Conservation (phyloP, 495 filamentous ascomycete species). For the Penicillium roqueforti region DNA sequence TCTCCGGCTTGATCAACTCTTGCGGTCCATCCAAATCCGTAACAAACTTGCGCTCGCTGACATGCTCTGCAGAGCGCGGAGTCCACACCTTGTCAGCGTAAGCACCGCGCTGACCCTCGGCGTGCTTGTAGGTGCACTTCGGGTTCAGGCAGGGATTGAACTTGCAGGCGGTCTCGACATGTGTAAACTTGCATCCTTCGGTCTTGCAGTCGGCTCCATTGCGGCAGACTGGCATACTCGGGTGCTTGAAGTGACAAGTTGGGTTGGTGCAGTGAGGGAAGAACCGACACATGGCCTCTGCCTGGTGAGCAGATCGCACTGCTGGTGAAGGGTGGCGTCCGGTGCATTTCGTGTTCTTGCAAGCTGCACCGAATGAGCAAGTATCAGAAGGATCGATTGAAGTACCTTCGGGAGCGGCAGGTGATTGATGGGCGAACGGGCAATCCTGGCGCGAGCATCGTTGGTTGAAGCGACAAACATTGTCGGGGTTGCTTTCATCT, state of each 20-base stretch:
- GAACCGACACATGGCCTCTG: slow-evolving; percentile 87
- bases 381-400: slow-evolving; percentile 73
- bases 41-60: slow-evolving; percentile 92
- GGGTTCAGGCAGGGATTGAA: slow-evolving; percentile 88
- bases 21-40: slow-evolving; percentile 61
- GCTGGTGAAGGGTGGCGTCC: slow-evolving; percentile 91
- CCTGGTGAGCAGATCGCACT: slow-evolving; percentile 66
- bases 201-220: slow-evolving; percentile 89
- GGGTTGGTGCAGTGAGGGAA: slow-evolving; percentile 90
- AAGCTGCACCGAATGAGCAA: slow-evolving; percentile 83
- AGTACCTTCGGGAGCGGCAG: slow-evolving; percentile 79
- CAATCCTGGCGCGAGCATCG: slow-evolving; percentile 85
- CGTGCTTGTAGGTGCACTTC: slow-evolving; percentile 82
- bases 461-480: slow-evolving; percentile 77
- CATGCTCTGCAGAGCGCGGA: slow-evolving; percentile 57
- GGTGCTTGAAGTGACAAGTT: slow-evolving; percentile 82
- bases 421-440: slow-evolving; percentile 89
- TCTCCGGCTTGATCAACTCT: slow-evolving; percentile 73
- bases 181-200: slow-evolving; percentile 84
- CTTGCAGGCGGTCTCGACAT: slow-evolving; percentile 76
- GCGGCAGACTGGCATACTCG: slow-evolving; percentile 73
- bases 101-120: slow-evolving; percentile 75
- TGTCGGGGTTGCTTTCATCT: slow-evolving; percentile 52
- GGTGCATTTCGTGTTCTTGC: slow-evolving; percentile 92
- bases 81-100: slow-evolving; percentile 92